Evolutionary conservation across 2,329 filamentous ascomycete genomes (phyloP), one percentile per base, ranked within the genome.

Genomic region (Lomentospora prolificans): DNA sequence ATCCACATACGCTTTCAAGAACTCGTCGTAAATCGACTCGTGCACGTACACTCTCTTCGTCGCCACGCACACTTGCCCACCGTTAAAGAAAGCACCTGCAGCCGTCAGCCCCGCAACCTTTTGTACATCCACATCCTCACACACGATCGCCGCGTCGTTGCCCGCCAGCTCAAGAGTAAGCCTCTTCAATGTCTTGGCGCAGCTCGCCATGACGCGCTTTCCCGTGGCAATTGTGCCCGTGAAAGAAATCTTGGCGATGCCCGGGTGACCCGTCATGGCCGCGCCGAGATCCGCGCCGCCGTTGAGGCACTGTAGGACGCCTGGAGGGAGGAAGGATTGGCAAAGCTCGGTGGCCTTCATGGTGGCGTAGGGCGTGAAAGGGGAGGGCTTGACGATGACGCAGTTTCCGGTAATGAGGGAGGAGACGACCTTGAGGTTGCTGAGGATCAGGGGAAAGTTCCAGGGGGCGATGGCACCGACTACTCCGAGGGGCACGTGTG

Each of bases 21-120:
- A 83, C 17, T 71, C 63, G 25, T 80, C 76, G 63, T 82, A 84
- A 53, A 85, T 77, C 2, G 69, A 71, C 60, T 82, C 77, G 62
- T 85, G 82, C 2, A 86, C 75, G 62, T 81, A 85, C 27, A 85
- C 67, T 1, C 81, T 72, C 67, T 85, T 85, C 66, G 81, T 71
- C 7, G 59, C 55, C 55, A 66, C 62, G 59, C 65, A 63, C 51
- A 67, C 63, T 54, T 69, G 66, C 6, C 80, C 80, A 2, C 75
- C 74, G 69, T 44, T 81, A 55, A 81, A 70, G 67, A 84, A 82
- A 3, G 77, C 72, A 4, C 75, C 70, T 59, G 73, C 70, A 19
- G 76, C 76, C 24, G 81, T 44, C 51, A 64, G 73, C 64, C 62
- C 61, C 0, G 65, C 66, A 0, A 64, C 62, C 3, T 58, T 60